phyloP scores from a whole-genome alignment of 805 yeast species.

The Schwanniomyces polymorphus region DNA sequence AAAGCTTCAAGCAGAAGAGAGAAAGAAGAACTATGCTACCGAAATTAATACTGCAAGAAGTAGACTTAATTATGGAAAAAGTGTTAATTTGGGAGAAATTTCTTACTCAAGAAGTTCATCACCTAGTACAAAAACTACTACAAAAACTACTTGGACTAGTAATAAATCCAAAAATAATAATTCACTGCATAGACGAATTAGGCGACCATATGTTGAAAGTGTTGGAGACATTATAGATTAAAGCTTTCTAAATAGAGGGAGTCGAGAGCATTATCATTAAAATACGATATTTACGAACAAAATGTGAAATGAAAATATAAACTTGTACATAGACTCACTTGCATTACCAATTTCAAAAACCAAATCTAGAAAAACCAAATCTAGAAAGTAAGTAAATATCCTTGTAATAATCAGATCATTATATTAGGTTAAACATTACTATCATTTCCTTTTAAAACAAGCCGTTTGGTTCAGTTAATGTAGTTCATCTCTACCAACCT shows the following conservation, averaged over 20 bases:
- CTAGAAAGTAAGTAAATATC: too few relatives aligned
- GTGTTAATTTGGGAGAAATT: slow-evolving; percentile 6
- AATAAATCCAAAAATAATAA: slow-evolving; percentile 12
- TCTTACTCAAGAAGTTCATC: neutral
- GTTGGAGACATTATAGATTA: slow-evolving; percentile 27
- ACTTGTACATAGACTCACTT: neutral
- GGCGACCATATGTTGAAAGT: slow-evolving; percentile 19
- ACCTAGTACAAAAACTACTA: neutral
- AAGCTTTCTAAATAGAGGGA: neutral
- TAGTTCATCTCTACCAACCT: too few relatives aligned
- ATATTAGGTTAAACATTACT: too few relatives aligned
- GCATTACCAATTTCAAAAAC: too few relatives aligned
- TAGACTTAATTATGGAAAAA: slow-evolving; percentile 7
- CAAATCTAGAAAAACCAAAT: too few relatives aligned
- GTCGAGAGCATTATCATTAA: neutral
- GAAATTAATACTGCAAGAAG: slow-evolving; percentile 7
- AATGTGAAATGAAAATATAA: slow-evolving; percentile 1
- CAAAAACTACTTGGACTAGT: slow-evolving; percentile 5
- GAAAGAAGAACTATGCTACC: slow-evolving; percentile 6
- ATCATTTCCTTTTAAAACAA: too few relatives aligned
- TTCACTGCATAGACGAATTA: neutral
- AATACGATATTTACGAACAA: slow-evolving; percentile 2
- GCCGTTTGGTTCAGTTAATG: too few relatives aligned
- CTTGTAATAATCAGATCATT: too few relatives aligned
- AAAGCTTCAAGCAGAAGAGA: slow-evolving; percentile 13